Conservation (phyloP, 441 rosid species). For the Cnidoscolus chayamansa region DNA sequence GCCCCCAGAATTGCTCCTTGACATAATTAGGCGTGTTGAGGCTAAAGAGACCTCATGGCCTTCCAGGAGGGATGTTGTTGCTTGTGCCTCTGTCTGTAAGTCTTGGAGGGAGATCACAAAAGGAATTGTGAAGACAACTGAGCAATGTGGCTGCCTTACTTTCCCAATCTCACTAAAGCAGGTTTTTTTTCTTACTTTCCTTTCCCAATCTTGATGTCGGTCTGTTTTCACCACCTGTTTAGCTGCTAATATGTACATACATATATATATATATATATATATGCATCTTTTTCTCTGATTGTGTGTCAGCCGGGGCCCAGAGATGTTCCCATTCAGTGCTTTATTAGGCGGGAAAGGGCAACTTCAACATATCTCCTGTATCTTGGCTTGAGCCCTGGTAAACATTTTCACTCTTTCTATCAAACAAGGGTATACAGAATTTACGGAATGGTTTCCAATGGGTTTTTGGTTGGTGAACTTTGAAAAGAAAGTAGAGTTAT, state of each 20-base stretch:
- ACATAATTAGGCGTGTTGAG: conserved; percentile 65
- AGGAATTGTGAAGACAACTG: conserved; percentile 60
- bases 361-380: conserved; percentile 63
- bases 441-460: neutral
- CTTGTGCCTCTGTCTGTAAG: conserved; percentile 77
- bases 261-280: neutral
- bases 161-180: conserved; percentile 79
- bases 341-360: conserved; percentile 69
- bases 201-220: neutral
- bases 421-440: neutral
- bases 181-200: conserved; percentile 31
- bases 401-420: conserved; percentile 1
- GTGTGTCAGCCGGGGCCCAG: conserved; percentile 76
- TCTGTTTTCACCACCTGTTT: neutral
- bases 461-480: conserved; percentile 1
- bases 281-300: neutral
- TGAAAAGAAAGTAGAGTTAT: neutral
- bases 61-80: conserved; percentile 67
- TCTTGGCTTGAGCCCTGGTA: conserved; percentile 89
- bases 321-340: conserved; percentile 84
- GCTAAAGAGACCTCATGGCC: conserved; percentile 63
- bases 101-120: conserved; percentile 77
- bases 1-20: conserved; percentile 75
- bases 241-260: neutral
- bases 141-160: conserved; percentile 65